phyloP scores from a whole-genome alignment of 805 yeast species.

The Spathaspora arborariae region DNA sequence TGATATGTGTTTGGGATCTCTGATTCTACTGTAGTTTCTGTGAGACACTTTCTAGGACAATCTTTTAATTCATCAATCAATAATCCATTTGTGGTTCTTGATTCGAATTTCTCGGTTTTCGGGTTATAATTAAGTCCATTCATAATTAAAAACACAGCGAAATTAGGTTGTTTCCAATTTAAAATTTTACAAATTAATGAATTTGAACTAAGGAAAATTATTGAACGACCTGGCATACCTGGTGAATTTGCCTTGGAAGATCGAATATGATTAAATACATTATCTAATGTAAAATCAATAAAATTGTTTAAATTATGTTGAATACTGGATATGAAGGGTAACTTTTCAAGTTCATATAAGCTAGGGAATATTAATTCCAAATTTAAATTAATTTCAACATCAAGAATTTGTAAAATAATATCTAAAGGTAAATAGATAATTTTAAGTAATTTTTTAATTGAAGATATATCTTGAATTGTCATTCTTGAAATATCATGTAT shows the following conservation, averaged over 20 bases:
- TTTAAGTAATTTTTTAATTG: conserved; percentile 42
- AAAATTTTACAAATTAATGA: conserved; percentile 88
- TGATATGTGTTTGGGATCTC: conserved; percentile 21
- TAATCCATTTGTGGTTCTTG: conserved; percentile 39
- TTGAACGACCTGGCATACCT: conserved; percentile 43
- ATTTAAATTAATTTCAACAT: conserved; percentile 60
- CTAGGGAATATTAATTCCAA: conserved; percentile 80
- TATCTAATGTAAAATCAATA: conserved; percentile 68
- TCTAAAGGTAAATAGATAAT: conserved; percentile 58
- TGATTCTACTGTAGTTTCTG: conserved; percentile 1
- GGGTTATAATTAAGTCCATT: conserved; percentile 51
- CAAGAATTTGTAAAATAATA: conserved; percentile 52
- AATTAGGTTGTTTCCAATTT: conserved; percentile 98
- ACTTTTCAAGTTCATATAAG: conserved; percentile 31
- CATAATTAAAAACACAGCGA: conserved; percentile 86
- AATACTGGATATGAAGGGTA: conserved; percentile 39
- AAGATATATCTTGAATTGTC: conserved; percentile 31
- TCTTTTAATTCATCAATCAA: conserved; percentile 19
- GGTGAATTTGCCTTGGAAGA: conserved; percentile 26
- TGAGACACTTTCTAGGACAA: not conserved
- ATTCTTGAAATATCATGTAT: conserved; percentile 35
- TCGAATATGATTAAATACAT: conserved; percentile 75
- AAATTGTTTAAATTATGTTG: conserved; percentile 61
- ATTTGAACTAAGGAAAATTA: conserved; percentile 82
- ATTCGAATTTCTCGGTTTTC: conserved; percentile 27